A percentile compares a stretch with the other conserved stretches of the same genome.
phyloP scores from a whole-genome alignment of 2,329 filamentous ascomycete species.

The Colletotrichum sp. region DNA sequence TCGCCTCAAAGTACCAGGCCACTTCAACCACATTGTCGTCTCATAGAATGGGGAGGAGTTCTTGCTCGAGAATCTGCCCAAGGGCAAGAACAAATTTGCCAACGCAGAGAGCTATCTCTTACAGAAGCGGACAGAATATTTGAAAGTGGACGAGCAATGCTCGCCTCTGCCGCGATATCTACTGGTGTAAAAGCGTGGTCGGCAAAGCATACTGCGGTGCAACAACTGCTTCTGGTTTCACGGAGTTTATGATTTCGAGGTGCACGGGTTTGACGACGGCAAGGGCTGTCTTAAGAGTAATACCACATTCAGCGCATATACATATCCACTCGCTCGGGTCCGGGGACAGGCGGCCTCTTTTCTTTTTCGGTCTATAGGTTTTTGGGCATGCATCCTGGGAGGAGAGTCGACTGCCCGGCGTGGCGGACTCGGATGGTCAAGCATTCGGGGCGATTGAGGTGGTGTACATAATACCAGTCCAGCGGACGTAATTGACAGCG shows the following conservation, averaged over 20 bases:
- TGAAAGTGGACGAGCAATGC: not conserved
- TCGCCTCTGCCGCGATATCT: not conserved
- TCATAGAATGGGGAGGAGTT: constrained; percentile 47
- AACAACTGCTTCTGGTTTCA: not conserved
- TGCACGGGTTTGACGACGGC: not conserved
- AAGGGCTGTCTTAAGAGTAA: not conserved
- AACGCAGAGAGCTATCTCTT: not conserved
- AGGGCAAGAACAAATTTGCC: not conserved
- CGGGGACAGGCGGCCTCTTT: not conserved
- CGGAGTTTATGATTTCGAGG: not conserved
- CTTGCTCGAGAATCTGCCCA: not conserved
- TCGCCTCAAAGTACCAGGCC: constrained; percentile 74
- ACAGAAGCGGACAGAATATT: not conserved
- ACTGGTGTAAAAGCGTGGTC: not conserved
- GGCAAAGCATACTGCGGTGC: not conserved
- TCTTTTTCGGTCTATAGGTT: not conserved
- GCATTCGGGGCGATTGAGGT: not conserved
- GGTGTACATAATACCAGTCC: constrained; percentile 13
- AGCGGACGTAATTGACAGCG: constrained; percentile 5
- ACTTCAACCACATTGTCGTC: constrained; percentile 81
- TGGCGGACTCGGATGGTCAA: not conserved
- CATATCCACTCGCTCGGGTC: constrained; percentile 8
- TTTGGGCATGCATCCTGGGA: not conserved
- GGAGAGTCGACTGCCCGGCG: not conserved
- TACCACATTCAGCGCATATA: constrained; percentile 15